Conservation (phyloP, 345 rosid genomes). For the Arabidopsis thaliana region DNA sequence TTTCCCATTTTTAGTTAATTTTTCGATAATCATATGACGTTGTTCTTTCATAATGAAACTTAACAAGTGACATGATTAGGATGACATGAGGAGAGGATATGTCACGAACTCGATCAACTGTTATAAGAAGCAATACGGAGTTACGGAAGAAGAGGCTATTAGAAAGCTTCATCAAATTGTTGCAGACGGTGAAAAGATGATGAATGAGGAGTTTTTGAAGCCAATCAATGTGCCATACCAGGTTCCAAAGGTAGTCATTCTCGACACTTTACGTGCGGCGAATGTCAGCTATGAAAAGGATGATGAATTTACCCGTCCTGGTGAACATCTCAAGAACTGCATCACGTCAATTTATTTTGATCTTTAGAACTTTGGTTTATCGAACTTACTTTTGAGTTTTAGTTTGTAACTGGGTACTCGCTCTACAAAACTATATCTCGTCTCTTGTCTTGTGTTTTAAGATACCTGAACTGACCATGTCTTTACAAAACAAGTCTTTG, state of each 20-base stretch:
- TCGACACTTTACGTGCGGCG: neutral
- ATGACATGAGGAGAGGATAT: constrained; percentile 44
- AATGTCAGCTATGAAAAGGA: neutral
- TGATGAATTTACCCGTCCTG: neutral
- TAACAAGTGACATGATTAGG: constrained; percentile 24
- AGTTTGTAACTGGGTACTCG: too few species aligned
- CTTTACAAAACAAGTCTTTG: too few species aligned
- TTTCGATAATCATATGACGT: neutral
- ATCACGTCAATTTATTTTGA: neutral
- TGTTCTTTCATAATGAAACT: neutral
- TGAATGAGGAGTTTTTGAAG: constrained; percentile 24
- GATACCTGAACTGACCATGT: too few species aligned
- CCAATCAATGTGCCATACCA: constrained; percentile 15
- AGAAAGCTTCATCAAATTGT: neutral
- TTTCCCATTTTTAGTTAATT: neutral
- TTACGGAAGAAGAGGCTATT: constrained; percentile 13
- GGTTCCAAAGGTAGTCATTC: neutral
- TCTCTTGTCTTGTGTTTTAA: too few species aligned
- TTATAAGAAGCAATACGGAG: constrained; percentile 33
- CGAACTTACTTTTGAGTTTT: too few species aligned
- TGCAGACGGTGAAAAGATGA: neutral
- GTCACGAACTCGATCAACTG: neutral
- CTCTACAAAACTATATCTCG: too few species aligned
- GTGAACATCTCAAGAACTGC: neutral
- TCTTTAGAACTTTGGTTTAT: neutral